Conservation (phyloP, 768 basidiomycete genomes). For the Coprinellus micaceus region DNA sequence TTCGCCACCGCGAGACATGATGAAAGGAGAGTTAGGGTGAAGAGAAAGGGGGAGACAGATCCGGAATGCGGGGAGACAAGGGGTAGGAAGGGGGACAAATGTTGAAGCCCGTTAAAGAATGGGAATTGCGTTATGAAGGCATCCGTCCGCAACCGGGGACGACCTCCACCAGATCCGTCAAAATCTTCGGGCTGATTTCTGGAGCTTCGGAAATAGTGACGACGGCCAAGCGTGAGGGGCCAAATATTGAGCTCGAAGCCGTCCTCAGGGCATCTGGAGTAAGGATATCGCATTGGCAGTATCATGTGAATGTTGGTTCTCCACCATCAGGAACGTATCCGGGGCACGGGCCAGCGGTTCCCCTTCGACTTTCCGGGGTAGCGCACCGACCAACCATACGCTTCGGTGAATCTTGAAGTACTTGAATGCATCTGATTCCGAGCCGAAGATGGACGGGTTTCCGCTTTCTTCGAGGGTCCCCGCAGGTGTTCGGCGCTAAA, state of each 20-base stretch:
- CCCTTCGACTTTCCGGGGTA: background rate
- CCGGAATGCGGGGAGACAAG: background rate
- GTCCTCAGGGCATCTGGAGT: background rate
- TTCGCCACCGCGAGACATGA: constrained; percentile 35
- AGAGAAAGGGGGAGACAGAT: background rate
- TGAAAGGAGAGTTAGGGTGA: background rate
- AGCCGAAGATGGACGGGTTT: too few species aligned
- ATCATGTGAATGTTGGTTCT: background rate
- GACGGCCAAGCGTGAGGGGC: background rate
- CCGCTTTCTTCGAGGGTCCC: too few species aligned
- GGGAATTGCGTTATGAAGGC: background rate
- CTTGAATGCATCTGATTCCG: too few species aligned
- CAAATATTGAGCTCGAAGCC: too few species aligned
- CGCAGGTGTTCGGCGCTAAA: too few species aligned
- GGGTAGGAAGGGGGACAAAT: background rate
- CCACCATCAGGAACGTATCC: background rate
- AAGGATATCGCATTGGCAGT: constrained; percentile 1
- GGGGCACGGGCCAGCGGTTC: background rate
- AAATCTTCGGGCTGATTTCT: background rate
- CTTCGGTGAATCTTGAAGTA: too few species aligned
- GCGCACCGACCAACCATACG: too few species aligned
- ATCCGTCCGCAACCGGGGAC: background rate
- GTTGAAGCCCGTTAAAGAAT: background rate
- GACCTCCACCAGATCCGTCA: background rate
- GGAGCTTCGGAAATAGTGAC: background rate